phyloP scores from a whole-genome alignment of 2,329 filamentous ascomycete genomes.

The Curvularia hawaiiensis region DNA sequence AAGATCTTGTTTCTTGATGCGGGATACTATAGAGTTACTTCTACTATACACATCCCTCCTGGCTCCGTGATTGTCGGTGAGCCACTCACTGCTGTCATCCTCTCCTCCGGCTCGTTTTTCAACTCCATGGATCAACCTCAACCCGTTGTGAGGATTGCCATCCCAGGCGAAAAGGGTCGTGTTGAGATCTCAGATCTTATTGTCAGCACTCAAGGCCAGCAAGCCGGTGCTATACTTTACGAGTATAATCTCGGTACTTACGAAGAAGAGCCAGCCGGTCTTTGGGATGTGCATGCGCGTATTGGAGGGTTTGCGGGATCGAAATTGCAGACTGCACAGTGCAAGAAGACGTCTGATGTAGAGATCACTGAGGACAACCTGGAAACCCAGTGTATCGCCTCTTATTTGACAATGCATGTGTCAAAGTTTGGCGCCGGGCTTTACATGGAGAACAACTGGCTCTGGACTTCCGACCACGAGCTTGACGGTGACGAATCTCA shows the following conservation, averaged over 20 bases:
- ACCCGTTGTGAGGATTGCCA: conserved; percentile 71
- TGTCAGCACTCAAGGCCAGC: conserved; percentile 69
- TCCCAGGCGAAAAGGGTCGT: conserved; percentile 65
- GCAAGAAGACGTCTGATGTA: conserved; percentile 72
- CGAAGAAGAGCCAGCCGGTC: conserved; percentile 66
- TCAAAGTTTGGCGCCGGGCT: conserved; percentile 61
- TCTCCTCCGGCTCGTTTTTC: conserved; percentile 68
- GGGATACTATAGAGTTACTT: conserved; percentile 60
- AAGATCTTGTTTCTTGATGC: conserved; percentile 63
- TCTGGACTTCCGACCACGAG: conserved; percentile 84
- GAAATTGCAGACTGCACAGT: conserved; percentile 75
- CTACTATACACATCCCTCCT: conserved; percentile 63
- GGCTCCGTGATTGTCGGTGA: conserved; percentile 83
- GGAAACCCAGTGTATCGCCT: conserved; percentile 70
- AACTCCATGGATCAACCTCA: conserved; percentile 60
- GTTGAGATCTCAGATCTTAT: conserved; percentile 77
- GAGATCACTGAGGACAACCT: conserved; percentile 56
- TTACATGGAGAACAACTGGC: conserved; percentile 90
- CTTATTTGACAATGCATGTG: conserved; percentile 62
- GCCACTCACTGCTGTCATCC: conserved; percentile 80
- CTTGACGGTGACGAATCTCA: conserved; percentile 70
- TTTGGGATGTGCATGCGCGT: conserved; percentile 89
- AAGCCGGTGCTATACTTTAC: conserved; percentile 71
- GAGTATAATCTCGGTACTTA: conserved; percentile 70
- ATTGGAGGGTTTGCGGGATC: conserved; percentile 82